phyloP scores from a whole-genome alignment of 1,284 basidiomycete species.

The Mrakiaceae sp. region DNA sequence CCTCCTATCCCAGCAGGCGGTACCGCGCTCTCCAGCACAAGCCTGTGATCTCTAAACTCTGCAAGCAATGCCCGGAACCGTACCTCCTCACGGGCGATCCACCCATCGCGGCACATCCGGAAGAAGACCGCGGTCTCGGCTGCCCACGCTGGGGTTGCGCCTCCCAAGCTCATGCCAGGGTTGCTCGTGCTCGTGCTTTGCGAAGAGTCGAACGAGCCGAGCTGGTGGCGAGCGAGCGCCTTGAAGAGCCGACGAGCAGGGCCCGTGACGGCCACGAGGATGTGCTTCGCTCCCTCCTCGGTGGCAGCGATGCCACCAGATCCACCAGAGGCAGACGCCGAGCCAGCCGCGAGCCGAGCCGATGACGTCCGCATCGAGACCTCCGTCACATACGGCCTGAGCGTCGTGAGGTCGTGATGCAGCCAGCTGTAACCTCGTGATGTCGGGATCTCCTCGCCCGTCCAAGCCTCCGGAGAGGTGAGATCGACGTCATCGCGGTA shows the following conservation, averaged over 20 bases:
- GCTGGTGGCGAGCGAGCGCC: conserved; percentile 53
- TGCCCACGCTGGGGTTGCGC: conserved; percentile 28
- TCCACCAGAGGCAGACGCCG: conserved; percentile 14
- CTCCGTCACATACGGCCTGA: conserved; percentile 67
- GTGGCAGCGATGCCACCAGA: conserved; percentile 31
- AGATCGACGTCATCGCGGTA: not conserved
- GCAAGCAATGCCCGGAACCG: conserved; percentile 65
- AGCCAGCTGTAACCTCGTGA: conserved; percentile 62
- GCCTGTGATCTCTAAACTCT: conserved; percentile 78
- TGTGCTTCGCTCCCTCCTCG: conserved; percentile 69
- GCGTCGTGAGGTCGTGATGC: conserved; percentile 79
- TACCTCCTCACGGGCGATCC: conserved; percentile 76
- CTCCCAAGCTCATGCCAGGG: not conserved
- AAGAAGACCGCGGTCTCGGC: conserved; percentile 31
- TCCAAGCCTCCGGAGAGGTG: conserved; percentile 20
- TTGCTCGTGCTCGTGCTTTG: conserved; percentile 14
- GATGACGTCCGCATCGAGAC: conserved; percentile 37
- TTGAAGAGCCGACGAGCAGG: conserved; percentile 70
- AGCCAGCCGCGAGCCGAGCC: not conserved
- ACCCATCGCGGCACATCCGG: conserved; percentile 45
- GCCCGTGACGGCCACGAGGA: conserved; percentile 71
- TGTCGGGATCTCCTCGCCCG: conserved; percentile 17
- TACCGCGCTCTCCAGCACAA: conserved; percentile 49
- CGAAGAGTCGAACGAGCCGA: conserved; percentile 35
- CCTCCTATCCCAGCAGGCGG: conserved; percentile 29